phyloP scores from a whole-genome alignment of 768 basidiomycete genomes.

The Clavaria fumosa region DNA sequence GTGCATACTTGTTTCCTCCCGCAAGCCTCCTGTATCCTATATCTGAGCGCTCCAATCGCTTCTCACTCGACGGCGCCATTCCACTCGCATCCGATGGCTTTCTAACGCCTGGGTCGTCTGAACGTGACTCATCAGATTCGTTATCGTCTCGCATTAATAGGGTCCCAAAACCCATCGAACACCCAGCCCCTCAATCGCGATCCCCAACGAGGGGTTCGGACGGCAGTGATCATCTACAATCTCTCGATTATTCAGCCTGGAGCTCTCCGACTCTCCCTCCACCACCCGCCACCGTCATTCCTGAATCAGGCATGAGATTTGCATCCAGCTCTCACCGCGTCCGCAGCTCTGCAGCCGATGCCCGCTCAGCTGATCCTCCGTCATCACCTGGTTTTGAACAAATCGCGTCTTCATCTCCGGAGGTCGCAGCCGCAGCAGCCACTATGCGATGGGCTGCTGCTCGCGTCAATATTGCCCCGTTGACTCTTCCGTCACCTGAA shows the following conservation, averaged over 20 bases:
- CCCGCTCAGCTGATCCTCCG: not conserved
- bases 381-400: not conserved
- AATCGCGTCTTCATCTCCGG: slow-evolving; percentile 23
- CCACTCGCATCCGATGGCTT: not conserved
- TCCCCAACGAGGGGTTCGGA: no score
- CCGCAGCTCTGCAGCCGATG: slow-evolving; percentile 19
- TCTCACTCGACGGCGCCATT: not conserved
- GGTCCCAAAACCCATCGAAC: not conserved
- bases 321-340: slow-evolving; percentile 21
- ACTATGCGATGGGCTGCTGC: slow-evolving; percentile 80
- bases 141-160: not conserved
- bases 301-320: no score
- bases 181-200: not conserved
- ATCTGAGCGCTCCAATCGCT: slow-evolving; percentile 12
- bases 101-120: not conserved
- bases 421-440: slow-evolving; percentile 55
- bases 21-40: slow-evolving; percentile 14
- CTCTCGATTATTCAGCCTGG: not conserved
- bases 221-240: not conserved
- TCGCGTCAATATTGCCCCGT: slow-evolving; percentile 68
- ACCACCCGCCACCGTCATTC: no score
- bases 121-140: not conserved
- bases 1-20: slow-evolving; percentile 11
- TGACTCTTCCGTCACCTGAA: slow-evolving; percentile 82
- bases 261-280: not conserved